These are phyloP conservation scores for Trichoderma erinaceum DNA, from an alignment of 495 filamentous ascomycete genomes.

Conservation along the genomic window DNA sequence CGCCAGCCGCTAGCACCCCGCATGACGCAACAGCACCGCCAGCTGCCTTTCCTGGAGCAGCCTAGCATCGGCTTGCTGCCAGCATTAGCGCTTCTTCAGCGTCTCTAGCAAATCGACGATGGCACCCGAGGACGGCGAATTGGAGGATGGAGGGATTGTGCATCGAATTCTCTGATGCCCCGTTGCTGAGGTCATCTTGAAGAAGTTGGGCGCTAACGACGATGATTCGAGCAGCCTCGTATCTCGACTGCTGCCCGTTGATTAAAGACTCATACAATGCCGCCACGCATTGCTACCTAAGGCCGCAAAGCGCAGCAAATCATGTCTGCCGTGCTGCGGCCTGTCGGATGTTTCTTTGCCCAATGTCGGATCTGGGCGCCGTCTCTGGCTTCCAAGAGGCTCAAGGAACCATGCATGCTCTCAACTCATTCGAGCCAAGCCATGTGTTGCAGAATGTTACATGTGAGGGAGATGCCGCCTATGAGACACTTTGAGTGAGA, in stretches of 20 bases:
- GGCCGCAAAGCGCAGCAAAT: slow-evolving; percentile 10
- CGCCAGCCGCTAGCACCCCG: neutral
- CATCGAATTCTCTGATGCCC: neutral
- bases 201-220: neutral
- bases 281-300: neutral
- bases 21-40: slow-evolving; percentile 7
- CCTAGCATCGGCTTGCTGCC: neutral
- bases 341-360: neutral
- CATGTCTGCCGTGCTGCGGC: neutral
- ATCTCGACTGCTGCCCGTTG: neutral
- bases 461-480: neutral
- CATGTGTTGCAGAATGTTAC: neutral
- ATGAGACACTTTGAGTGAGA: neutral
- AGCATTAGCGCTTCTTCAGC: slow-evolving; percentile 5
- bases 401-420: neutral
- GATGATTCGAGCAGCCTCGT: neutral
- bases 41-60: neutral
- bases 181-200: neutral
- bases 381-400: neutral
- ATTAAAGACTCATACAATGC: neutral
- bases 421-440: neutral
- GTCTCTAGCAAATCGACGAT: neutral
- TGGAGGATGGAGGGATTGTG: neutral
- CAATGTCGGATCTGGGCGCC: neutral
- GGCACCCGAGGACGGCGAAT: neutral